These are phyloP conservation scores for Phaeophleospora eucalypticola DNA, from an alignment of 2,329 filamentous ascomycete species.

Conservation along the genomic window DNA sequence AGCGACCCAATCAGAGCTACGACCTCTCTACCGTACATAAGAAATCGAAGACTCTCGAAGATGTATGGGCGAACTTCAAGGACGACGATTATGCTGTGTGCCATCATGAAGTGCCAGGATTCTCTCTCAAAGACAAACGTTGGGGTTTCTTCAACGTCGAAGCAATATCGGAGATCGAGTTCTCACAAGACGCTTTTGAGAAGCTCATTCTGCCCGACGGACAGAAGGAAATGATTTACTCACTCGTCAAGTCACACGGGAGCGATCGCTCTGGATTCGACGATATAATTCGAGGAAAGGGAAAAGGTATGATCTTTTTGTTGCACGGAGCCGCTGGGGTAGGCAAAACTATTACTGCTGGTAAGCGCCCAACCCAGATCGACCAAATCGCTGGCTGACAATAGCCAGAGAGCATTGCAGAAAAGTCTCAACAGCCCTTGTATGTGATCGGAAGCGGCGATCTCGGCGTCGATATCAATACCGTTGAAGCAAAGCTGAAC, in stretches of 20 bases:
- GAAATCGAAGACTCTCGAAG: background rate
- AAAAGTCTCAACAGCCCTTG: slow-evolving; percentile 40
- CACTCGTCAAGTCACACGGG: slow-evolving; percentile 43
- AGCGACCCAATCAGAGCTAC: background rate
- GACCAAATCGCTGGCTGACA: too few species aligned
- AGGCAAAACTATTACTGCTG: slow-evolving; percentile 51
- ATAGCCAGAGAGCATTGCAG: slow-evolving; percentile 45
- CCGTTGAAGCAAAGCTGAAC: background rate
- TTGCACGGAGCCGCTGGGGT: slow-evolving; percentile 48
- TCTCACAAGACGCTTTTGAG: slow-evolving; percentile 44
- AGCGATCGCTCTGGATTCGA: slow-evolving; percentile 41
- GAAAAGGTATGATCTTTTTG: slow-evolving; percentile 45
- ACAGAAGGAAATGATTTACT: slow-evolving; percentile 45
- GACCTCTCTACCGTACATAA: background rate
- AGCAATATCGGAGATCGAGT: slow-evolving; percentile 34
- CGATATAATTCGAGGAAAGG: slow-evolving; percentile 52
- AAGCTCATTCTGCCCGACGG: slow-evolving; percentile 44
- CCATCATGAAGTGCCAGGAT: background rate
- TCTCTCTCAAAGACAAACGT: background rate
- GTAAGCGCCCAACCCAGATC: too few species aligned
- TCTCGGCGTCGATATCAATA: background rate
- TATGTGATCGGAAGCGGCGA: background rate
- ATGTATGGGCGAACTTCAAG: background rate
- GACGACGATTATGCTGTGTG: background rate
- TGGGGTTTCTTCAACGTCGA: slow-evolving; percentile 1